phyloP scores from a whole-genome alignment of 2,329 filamentous ascomycete genomes.

The Dryadomyces quercus-mongolicae region DNA sequence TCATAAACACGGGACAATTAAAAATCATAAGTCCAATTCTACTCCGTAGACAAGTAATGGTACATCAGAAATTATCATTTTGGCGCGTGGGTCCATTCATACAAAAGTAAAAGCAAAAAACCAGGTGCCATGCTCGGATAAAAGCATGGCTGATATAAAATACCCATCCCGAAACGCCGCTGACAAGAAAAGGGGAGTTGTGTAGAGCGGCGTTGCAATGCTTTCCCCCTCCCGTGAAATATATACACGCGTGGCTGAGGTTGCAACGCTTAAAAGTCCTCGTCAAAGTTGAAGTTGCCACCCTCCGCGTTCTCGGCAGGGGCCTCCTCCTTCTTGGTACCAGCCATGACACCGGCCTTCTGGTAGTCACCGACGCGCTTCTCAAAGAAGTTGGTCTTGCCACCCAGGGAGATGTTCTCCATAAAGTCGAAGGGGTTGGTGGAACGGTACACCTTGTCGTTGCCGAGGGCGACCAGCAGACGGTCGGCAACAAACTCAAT shows the following conservation, averaged over 20 bases:
- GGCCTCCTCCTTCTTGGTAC: conserved; percentile 50
- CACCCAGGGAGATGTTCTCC: conserved; percentile 97
- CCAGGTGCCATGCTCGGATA: neutral
- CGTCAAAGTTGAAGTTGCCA: conserved; percentile 85
- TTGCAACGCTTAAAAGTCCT: conserved; percentile 73
- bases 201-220: conserved; percentile 6
- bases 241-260: conserved; percentile 3
- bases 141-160: conserved; percentile 6
- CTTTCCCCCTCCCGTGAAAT: neutral
- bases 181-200: conserved; percentile 4
- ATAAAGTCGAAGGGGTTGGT: conserved; percentile 99
- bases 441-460: conserved; percentile 84
- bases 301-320: conserved; percentile 40
- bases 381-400: conserved; percentile 99
- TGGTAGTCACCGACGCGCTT: conserved; percentile 99
- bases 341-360: conserved; percentile 97
- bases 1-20: neutral
- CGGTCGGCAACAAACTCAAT: conserved; percentile 99
- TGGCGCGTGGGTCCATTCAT: conserved; percentile 3
- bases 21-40: neutral
- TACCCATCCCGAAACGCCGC: conserved; percentile 8
- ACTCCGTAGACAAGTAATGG: conserved; percentile 1
- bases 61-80: conserved; percentile 9
- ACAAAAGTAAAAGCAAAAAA: conserved; percentile 1
- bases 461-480: conserved; percentile 83